phyloP scores from a whole-genome alignment of 441 rosid genomes.

The Melastoma candidum region DNA sequence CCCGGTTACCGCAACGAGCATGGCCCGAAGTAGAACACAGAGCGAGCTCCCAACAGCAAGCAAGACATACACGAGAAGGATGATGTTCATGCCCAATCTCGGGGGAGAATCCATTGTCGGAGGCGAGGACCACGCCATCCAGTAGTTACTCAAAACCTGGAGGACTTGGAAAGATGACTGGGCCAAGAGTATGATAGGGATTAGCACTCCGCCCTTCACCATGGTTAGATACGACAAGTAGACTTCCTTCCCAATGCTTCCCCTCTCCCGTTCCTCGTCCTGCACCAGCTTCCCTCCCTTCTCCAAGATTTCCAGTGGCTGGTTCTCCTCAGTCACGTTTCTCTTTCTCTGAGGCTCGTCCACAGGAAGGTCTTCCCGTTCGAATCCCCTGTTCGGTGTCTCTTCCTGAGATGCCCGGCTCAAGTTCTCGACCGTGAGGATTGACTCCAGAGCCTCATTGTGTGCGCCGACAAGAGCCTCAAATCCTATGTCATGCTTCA shows the following conservation, averaged over 20 bases:
- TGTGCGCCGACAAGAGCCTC: conserved; percentile 92
- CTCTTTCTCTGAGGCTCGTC: conserved; percentile 28
- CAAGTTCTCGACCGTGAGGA: conserved; percentile 50
- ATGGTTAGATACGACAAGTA: conserved; percentile 75
- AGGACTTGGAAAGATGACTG: conserved; percentile 79
- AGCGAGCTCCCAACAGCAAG: conserved; percentile 71
- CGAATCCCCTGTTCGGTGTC: conserved; percentile 29
- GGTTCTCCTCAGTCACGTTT: conserved; percentile 46
- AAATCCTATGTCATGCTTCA: conserved; percentile 76
- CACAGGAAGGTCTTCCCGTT: conserved; percentile 28
- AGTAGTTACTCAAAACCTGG: conserved; percentile 85
- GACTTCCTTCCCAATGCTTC: conserved; percentile 86
- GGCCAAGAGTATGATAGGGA: conserved; percentile 79
- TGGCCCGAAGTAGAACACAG: conserved; percentile 68
- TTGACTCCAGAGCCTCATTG: conserved; percentile 67
- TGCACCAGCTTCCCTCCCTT: conserved; percentile 78
- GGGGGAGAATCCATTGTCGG: conserved; percentile 50
- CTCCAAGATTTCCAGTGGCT: conserved; percentile 43
- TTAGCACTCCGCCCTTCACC: conserved; percentile 66
- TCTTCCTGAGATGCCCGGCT: conserved; percentile 33
- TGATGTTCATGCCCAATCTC: conserved; percentile 37
- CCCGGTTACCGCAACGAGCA: conserved; percentile 57
- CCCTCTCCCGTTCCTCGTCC: conserved; percentile 92
- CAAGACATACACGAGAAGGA: conserved; percentile 58
- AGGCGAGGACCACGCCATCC: conserved; percentile 98